These are phyloP conservation scores for Fusarium nurragi DNA, from an alignment of 2,329 filamentous ascomycete genomes.

Conservation along the genomic window DNA sequence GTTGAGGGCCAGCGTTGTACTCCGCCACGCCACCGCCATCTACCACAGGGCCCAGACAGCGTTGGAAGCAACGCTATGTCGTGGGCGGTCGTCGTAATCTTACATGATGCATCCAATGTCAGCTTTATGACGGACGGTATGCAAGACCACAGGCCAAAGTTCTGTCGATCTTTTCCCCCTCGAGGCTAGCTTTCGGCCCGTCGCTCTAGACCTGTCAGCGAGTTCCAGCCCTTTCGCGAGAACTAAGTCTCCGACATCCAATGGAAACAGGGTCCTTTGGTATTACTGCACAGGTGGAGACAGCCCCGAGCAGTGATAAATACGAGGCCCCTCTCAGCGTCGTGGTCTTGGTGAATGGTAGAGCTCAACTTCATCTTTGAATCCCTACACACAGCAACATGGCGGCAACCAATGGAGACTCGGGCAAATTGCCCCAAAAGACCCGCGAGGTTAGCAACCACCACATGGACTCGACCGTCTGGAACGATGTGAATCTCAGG, in stretches of 20 bases:
- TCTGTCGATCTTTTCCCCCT: background rate
- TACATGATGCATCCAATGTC: no score
- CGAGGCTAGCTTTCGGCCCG: background rate
- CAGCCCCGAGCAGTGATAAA: no score
- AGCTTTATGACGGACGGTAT: no score
- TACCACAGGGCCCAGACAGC: background rate
- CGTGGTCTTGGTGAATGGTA: no score
- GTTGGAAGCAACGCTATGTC: background rate
- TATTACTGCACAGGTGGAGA: no score
- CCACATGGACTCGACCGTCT: conserved; percentile 18
- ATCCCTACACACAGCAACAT: background rate
- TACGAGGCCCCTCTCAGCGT: background rate
- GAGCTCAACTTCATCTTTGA: background rate
- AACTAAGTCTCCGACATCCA: no score
- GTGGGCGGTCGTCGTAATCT: no score
- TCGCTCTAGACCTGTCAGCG: background rate
- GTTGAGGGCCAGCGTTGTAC: no score
- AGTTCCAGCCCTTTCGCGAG: background rate
- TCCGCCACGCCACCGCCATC: no score
- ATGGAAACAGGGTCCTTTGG: no score
- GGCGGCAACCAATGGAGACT: background rate
- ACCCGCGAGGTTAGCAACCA: conserved; percentile 15
- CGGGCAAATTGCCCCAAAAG: conserved; percentile 6
- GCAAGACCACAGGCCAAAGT: background rate
- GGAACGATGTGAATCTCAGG: conserved; percentile 11